Percentiles rank a stretch among this genome's conserved stretches.
These are phyloP conservation scores for Solanum chiquidenum DNA, from an alignment of 257 asterid species.

Conservation along the genomic window DNA sequence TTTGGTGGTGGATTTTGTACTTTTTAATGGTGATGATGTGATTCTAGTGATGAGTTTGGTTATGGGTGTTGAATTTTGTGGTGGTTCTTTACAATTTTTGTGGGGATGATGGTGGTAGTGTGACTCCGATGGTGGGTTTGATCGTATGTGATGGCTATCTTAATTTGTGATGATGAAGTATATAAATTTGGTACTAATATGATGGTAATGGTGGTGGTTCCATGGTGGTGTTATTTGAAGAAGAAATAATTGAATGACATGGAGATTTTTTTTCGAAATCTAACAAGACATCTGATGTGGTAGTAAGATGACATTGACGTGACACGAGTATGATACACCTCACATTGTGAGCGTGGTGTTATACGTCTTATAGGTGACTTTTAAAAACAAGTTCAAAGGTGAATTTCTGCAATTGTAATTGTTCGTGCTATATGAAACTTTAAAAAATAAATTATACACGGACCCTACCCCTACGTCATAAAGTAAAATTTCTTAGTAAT, in stretches of 20 bases:
- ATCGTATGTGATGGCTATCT: fast-evolving
- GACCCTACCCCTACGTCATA: too few species aligned
- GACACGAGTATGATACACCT: background rate
- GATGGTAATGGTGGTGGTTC: background rate
- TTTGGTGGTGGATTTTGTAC: background rate
- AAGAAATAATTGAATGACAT: background rate
- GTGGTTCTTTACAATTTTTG: background rate
- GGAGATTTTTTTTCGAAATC: background rate
- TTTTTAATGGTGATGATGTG: background rate
- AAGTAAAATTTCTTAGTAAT: background rate
- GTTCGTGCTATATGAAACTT: too few species aligned
- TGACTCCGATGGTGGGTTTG: too few species aligned
- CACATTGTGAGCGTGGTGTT: background rate
- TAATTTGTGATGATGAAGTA: too few species aligned
- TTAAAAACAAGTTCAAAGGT: fast-evolving
- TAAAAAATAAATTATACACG: too few species aligned
- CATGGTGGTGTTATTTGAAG: fast-evolving
- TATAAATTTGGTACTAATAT: fast-evolving
- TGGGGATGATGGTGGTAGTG: background rate
- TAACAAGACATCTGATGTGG: fast-evolving
- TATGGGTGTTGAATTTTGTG: background rate
- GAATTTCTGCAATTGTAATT: too few species aligned
- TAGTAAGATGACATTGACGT: background rate
- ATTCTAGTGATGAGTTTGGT: background rate
- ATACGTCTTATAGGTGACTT: background rate